Percentiles rank a stretch among this genome's conserved stretches.
Conservation (phyloP, 176 grass and related monocot genomes). For the Tillandsia fasciculata region DNA sequence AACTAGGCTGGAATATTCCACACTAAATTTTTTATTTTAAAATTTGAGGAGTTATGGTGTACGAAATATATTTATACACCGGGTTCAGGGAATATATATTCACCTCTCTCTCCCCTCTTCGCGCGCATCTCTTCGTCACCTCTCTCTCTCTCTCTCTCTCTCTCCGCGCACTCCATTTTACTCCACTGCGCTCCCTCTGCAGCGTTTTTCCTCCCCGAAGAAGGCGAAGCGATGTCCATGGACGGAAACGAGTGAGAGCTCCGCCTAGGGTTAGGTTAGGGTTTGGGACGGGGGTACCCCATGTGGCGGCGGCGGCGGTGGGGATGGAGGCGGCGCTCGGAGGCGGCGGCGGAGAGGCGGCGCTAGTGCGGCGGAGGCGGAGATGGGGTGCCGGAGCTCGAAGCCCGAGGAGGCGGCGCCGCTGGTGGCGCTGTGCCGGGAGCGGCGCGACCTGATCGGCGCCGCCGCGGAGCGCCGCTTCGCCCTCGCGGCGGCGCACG, state of each 20-base stretch:
- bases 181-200: too few relatives aligned
- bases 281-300: not conserved
- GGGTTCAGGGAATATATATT: too few relatives aligned
- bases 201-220: too few relatives aligned
- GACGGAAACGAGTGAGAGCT: not conserved
- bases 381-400: slow-evolving; percentile 78
- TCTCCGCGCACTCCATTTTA: too few relatives aligned
- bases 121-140: too few relatives aligned
- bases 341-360: not conserved
- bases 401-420: slow-evolving; percentile 51
- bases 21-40: too few relatives aligned
- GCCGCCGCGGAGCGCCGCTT: slow-evolving; percentile 40
- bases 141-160: too few relatives aligned
- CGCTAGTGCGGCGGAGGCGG: not conserved
- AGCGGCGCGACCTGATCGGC: slow-evolving; percentile 61
- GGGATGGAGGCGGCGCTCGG: not conserved
- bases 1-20: too few relatives aligned
- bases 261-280: not conserved
- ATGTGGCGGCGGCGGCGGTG: not conserved
- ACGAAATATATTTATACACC: too few relatives aligned
- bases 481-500: slow-evolving; percentile 51
- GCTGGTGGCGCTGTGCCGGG: slow-evolving; percentile 53
- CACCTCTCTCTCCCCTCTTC: too few relatives aligned
- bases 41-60: too few relatives aligned
- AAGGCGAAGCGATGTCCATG: not conserved